These are phyloP conservation scores for Iris macrosiphon DNA, from an alignment of 106 monocot genomes.

Conservation along the genomic window DNA sequence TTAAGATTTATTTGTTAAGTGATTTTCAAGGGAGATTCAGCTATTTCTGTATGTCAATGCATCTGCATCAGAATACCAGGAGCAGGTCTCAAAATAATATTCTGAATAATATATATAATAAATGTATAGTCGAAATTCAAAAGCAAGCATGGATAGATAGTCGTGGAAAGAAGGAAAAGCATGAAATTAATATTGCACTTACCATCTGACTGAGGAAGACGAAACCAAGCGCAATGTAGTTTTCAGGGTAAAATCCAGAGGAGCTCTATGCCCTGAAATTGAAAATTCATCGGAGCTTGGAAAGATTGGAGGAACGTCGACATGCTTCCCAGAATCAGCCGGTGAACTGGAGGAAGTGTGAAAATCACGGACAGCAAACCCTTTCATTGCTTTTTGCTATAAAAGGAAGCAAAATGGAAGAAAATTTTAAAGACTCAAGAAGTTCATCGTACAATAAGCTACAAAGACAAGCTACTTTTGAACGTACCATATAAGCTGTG, in stretches of 20 bases:
- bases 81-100: no score
- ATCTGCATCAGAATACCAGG: no score
- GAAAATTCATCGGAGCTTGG: constrained; percentile 32
- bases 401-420: constrained; percentile 2
- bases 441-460: neutral
- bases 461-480: neutral
- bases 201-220: constrained; percentile 86
- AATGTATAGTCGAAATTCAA: no score
- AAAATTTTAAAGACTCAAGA: constrained; percentile 1
- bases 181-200: constrained; percentile 10
- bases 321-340: constrained; percentile 17
- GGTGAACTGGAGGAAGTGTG: constrained; percentile 14
- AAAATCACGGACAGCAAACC: constrained; percentile 42
- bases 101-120: no score
- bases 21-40: no score
- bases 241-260: constrained; percentile 87
- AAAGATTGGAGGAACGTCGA: constrained; percentile 16
- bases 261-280: constrained; percentile 49
- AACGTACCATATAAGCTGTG: constrained; percentile 76
- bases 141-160: neutral
- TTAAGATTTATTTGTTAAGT: no score
- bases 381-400: constrained; percentile 85
- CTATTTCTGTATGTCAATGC: no score
- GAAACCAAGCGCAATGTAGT: constrained; percentile 65
- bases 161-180: neutral